A percentile compares a stretch with the other conserved stretches of the same genome.
phyloP scores from a whole-genome alignment of 2,329 filamentous ascomycete genomes.

The Trichoderma sp. region DNA sequence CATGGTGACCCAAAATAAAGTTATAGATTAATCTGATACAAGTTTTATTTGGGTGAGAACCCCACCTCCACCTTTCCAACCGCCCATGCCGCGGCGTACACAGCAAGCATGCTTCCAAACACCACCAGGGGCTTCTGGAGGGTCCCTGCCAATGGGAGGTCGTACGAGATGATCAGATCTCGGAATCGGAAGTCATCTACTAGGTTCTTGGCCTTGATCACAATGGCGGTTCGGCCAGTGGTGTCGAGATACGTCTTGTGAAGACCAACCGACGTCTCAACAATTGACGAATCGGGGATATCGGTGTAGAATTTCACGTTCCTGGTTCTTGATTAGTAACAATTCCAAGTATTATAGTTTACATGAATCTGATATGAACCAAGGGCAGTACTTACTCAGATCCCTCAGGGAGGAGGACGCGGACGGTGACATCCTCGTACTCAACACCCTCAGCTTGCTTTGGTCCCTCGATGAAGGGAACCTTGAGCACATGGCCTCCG shows the following conservation, averaged over 20 bases:
- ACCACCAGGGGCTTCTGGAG: slow-evolving; percentile 87
- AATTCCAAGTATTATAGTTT: not conserved
- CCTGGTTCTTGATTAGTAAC: slow-evolving; percentile 55
- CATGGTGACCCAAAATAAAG: slow-evolving; percentile 5
- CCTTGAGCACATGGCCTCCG: slow-evolving; percentile 81
- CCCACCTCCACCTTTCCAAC: slow-evolving; percentile 80
- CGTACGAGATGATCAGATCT: slow-evolving; percentile 84
- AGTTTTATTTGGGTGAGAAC: slow-evolving; percentile 58
- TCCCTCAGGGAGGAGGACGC: slow-evolving; percentile 88
- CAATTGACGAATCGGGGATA: slow-evolving; percentile 66
- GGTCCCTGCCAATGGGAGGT: slow-evolving; percentile 73
- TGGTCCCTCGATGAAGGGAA: slow-evolving; percentile 92
- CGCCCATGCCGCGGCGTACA: slow-evolving; percentile 76
- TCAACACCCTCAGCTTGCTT: slow-evolving; percentile 83
- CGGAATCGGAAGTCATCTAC: slow-evolving; percentile 88
- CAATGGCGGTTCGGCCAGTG: slow-evolving; percentile 79
- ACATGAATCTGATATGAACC: not conserved
- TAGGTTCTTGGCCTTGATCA: slow-evolving; percentile 79
- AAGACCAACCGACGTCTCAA: slow-evolving; percentile 61
- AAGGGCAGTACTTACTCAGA: slow-evolving; percentile 65
- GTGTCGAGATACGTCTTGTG: slow-evolving; percentile 95
- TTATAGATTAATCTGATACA: slow-evolving; percentile 29
- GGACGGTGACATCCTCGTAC: slow-evolving; percentile 79
- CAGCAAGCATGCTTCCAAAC: slow-evolving; percentile 70
- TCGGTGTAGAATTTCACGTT: slow-evolving; percentile 78